phyloP scores from a whole-genome alignment of 495 filamentous ascomycete species.

The Talaromyces thailandensis region DNA sequence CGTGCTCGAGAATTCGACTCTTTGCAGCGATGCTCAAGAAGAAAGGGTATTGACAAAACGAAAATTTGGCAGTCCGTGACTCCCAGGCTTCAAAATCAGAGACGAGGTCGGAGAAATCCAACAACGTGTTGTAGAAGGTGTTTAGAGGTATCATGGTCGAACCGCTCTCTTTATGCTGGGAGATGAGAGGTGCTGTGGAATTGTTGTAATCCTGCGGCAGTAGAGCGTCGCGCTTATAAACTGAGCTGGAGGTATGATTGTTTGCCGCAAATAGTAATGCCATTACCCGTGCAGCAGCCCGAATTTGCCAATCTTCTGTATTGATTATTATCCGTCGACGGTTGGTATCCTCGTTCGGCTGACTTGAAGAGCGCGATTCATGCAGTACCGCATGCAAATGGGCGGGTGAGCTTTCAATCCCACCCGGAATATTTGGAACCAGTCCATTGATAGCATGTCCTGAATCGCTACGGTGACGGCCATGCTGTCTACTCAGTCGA shows the following conservation, averaged over 20 bases:
- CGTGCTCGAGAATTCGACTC: constrained; percentile 85
- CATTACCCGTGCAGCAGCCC: constrained; percentile 73
- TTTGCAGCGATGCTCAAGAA: constrained; percentile 91
- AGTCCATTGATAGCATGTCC: constrained; percentile 51
- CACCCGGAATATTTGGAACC: constrained; percentile 59
- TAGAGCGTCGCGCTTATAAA: constrained; percentile 21
- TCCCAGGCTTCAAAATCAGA: constrained; percentile 91
- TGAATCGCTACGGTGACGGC: constrained; percentile 50
- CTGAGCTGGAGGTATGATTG: constrained; percentile 34
- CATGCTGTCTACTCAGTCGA: constrained; percentile 64
- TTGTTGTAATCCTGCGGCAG: constrained; percentile 9
- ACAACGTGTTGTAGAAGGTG: constrained; percentile 77
- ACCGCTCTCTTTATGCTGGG: constrained; percentile 12
- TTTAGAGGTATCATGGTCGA: constrained; percentile 60
- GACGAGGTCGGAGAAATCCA: constrained; percentile 80
- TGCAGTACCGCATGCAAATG: constrained; percentile 78
- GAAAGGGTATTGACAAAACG: constrained; percentile 93
- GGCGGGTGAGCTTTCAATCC: constrained; percentile 50
- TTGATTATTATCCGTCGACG: constrained; percentile 52
- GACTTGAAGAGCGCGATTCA: constrained; percentile 15
- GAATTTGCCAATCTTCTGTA: constrained; percentile 86
- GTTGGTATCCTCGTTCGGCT: constrained; percentile 17
- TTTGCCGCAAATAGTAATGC: constrained; percentile 79
- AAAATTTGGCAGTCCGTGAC: constrained; percentile 60
- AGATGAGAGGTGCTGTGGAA: constrained; percentile 8